These are phyloP conservation scores for Rhodotorula babjevae DNA, from an alignment of 768 basidiomycete species.

Conservation along the genomic window DNA sequence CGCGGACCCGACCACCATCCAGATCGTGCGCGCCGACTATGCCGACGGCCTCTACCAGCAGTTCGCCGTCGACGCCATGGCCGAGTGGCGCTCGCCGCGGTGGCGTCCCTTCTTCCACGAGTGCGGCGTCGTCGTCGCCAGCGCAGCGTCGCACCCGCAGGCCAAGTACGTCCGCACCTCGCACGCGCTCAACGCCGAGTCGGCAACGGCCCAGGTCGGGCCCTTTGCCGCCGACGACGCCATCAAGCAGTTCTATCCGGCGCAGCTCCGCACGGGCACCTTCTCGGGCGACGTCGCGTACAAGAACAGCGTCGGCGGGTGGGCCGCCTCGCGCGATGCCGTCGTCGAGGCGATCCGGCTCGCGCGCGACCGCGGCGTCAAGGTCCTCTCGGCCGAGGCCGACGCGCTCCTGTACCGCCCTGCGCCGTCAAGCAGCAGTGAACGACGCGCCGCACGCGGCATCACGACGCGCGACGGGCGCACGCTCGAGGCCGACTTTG, in stretches of 20 bases:
- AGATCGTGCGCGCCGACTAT: constrained; percentile 43
- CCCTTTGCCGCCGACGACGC: neutral
- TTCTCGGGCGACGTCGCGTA: constrained; percentile 12
- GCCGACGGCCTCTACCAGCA: constrained; percentile 41
- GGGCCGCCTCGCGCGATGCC: constrained; percentile 37
- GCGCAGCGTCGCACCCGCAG: constrained; percentile 3
- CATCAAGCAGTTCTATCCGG: constrained; percentile 9
- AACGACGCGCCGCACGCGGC: constrained; percentile 49
- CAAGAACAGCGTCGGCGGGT: constrained; percentile 28
- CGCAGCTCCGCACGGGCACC: neutral
- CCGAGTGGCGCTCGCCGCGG: constrained; percentile 43
- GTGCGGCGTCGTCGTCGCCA: constrained; percentile 29
- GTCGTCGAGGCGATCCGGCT: constrained; percentile 17
- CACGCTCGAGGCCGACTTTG: constrained; percentile 54
- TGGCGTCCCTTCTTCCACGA: constrained; percentile 43
- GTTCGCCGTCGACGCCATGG: constrained; percentile 45
- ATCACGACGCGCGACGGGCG: constrained; percentile 62
- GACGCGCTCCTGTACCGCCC: constrained; percentile 40
- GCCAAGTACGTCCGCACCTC: constrained; percentile 7
- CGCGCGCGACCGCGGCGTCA: constrained; percentile 53
- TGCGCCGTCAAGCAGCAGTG: constrained; percentile 16
- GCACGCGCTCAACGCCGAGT: constrained; percentile 13
- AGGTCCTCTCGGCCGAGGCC: constrained; percentile 58
- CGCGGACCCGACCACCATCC: neutral
- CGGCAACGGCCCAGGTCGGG: neutral